Conservation (phyloP, 129 eudicot species). For the Chrysanthemum lavandulifolium region DNA sequence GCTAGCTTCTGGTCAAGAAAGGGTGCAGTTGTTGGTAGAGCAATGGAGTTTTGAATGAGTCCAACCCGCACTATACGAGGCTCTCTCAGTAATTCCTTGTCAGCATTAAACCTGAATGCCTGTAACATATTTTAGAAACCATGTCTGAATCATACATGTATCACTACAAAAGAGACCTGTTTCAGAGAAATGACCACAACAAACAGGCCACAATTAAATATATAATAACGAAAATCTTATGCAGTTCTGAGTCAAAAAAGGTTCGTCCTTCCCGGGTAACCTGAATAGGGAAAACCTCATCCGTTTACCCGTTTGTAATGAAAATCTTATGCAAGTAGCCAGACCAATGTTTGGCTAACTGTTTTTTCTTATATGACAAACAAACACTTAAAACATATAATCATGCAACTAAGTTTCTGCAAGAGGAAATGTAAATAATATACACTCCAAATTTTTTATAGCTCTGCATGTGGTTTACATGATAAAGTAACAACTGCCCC, state of each 20-base stretch:
- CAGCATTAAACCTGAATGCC: constrained; percentile 80
- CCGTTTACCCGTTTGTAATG: no score
- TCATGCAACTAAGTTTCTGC: no score
- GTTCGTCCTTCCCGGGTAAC: no score
- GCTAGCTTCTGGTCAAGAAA: constrained; percentile 68
- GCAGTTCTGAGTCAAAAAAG: no score
- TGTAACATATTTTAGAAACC: constrained; percentile 32
- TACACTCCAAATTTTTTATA: background rate
- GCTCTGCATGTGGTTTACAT: constrained; percentile 2
- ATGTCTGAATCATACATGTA: background rate
- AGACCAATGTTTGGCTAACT: no score
- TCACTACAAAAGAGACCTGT: background rate
- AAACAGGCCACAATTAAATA: background rate
- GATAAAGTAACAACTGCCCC: constrained; percentile 1
- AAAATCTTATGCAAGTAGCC: no score
- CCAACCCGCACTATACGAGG: constrained; percentile 87
- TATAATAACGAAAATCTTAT: no score
- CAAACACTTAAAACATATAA: no score
- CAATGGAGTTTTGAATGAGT: constrained; percentile 83
- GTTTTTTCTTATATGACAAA: no score
- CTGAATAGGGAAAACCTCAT: no score
- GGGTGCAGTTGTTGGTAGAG: constrained; percentile 75
- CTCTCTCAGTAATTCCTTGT: constrained; percentile 75
- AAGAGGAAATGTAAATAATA: background rate
- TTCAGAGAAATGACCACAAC: background rate